These are phyloP conservation scores for Oryza punctata DNA, from an alignment of 176 grass and related monocot species.

Conservation along the genomic window DNA sequence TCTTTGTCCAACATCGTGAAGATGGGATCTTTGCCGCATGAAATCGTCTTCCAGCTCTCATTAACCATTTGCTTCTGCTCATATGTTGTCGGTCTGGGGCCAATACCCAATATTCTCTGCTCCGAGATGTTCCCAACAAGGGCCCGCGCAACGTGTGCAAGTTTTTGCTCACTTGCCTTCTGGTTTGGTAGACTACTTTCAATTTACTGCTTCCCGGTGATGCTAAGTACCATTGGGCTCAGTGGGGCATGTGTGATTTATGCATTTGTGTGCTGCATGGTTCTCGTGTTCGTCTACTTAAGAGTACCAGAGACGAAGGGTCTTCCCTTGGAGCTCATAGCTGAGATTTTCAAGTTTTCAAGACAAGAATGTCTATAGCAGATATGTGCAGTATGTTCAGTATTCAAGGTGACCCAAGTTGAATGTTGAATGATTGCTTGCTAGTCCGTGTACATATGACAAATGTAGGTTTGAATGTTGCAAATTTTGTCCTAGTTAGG, in stretches of 20 bases:
- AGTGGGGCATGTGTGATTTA: constrained; percentile 69
- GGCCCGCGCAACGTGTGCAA: constrained; percentile 75
- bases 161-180: constrained; percentile 82
- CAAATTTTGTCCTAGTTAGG: constrained; percentile 29
- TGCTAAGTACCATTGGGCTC: constrained; percentile 72
- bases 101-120: constrained; percentile 84
- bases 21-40: constrained; percentile 45
- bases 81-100: constrained; percentile 77
- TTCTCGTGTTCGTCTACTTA: constrained; percentile 55
- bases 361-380: constrained; percentile 25
- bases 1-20: constrained; percentile 55
- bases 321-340: constrained; percentile 83
- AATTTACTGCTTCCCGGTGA: constrained; percentile 73
- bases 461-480: constrained; percentile 18
- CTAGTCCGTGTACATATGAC: constrained; percentile 42
- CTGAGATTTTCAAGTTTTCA: constrained; percentile 60
- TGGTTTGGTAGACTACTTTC: constrained; percentile 77
- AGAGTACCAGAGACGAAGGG: constrained; percentile 72
- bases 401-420: background rate
- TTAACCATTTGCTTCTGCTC: constrained; percentile 77
- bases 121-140: constrained; percentile 91
- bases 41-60: constrained; percentile 55
- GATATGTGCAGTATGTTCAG: background rate
- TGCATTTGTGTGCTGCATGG: constrained; percentile 53
- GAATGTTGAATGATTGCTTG: background rate